Evolutionary conservation across 2,329 filamentous ascomycete species (phyloP).

Genomic region (Coniochaeta ligniaria): DNA sequence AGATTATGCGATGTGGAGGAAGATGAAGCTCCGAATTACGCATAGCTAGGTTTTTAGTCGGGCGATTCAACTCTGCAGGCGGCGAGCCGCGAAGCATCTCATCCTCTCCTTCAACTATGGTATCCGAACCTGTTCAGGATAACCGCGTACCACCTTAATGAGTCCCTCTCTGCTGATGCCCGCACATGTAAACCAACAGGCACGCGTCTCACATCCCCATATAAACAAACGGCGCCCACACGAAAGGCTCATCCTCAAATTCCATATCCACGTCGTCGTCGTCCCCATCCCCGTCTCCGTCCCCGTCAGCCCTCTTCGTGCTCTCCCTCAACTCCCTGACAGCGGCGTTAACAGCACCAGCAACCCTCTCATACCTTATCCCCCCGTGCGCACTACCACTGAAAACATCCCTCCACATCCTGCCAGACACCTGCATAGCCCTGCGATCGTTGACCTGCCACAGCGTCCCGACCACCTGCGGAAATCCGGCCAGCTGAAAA

Average conservation of each 20-base stretch:
- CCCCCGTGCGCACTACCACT: no score
- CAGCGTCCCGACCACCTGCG: slow-evolving; percentile 31
- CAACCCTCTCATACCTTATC: neutral
- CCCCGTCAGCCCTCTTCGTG: no score
- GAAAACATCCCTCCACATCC: slow-evolving; percentile 14
- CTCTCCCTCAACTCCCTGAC: neutral
- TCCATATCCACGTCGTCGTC: neutral
- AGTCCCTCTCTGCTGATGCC: no score
- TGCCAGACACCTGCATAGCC: slow-evolving; percentile 13
- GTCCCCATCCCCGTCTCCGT: neutral
- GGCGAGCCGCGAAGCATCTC: neutral
- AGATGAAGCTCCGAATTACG: no score
- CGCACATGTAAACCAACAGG: no score
- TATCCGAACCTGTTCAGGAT: no score
- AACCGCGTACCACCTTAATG: no score
- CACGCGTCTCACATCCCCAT: neutral
- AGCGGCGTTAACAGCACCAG: neutral
- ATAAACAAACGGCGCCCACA: neutral
- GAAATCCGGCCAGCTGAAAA: slow-evolving; percentile 30
- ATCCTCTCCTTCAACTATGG: no score
- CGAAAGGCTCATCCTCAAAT: neutral
- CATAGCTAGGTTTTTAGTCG: no score
- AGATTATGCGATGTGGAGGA: no score
- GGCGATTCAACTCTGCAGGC: no score
- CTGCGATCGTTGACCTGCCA: slow-evolving; percentile 27